These are phyloP conservation scores for Diospyros kaki DNA, from an alignment of 148 eudicot species.

Conservation along the genomic window DNA sequence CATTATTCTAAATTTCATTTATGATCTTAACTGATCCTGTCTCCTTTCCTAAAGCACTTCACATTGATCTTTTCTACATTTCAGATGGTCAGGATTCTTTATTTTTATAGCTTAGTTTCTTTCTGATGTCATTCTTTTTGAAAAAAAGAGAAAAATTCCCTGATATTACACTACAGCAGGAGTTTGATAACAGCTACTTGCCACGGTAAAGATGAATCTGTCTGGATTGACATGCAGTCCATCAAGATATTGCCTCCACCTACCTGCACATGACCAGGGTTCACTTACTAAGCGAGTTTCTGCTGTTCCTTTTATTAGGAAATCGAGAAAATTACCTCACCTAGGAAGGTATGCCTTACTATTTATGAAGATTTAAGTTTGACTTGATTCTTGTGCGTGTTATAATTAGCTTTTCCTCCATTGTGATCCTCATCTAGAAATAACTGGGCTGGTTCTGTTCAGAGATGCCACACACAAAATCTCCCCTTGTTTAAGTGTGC, in stretches of 20 bases:
- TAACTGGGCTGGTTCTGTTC: constrained; percentile 28
- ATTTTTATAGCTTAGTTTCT: background rate
- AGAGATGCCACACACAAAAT: constrained; percentile 20
- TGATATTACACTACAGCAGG: too few species aligned
- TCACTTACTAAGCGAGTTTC: constrained; percentile 24
- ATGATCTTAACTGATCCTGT: background rate
- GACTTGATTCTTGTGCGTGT: background rate
- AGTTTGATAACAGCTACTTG: too few species aligned
- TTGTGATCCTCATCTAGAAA: constrained; percentile 30
- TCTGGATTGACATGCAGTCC: constrained; percentile 54
- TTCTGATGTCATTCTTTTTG: background rate
- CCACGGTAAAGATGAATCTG: constrained; percentile 27
- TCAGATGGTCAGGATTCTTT: background rate
- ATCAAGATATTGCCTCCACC: constrained; percentile 42
- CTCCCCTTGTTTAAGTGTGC: constrained; percentile 38
- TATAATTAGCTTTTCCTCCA: constrained; percentile 13
- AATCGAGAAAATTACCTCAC: constrained; percentile 19
- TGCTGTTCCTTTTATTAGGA: constrained; percentile 17
- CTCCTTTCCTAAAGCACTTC: background rate
- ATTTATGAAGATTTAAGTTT: background rate
- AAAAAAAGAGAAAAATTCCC: background rate
- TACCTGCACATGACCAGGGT: constrained; percentile 35
- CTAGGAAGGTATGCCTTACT: constrained; percentile 32
- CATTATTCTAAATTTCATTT: background rate
- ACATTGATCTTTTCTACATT: background rate